Base-by-base conservation (phyloP, 345 rosid species). In the Populus pruinosa region DNA sequence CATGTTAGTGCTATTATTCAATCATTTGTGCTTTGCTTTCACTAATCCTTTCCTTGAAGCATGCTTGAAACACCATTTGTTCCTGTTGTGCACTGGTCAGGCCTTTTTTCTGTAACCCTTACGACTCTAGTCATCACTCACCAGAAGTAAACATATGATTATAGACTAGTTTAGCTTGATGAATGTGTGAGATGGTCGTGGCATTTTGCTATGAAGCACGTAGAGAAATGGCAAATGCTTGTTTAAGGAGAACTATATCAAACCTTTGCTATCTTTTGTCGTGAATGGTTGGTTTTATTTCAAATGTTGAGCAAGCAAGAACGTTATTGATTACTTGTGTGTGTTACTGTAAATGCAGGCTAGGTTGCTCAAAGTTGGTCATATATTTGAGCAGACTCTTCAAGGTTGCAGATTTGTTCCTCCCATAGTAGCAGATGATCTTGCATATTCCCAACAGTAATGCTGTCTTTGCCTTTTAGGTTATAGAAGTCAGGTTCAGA, bases 371-470 rank as follows among this genome's bases (percentile, higher is more conserved):
- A 90, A 82, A 84, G 91, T 91, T 27, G 97, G 91, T 35, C 94
- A 92, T 79, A 80, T 92, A 75, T 94, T 94, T 90, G 97, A 94
- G 90, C 96, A 94, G 84, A 94, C 98, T 43, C 91, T 91, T 47
- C 82, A 79, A 81, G 91, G 86, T 69, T 82, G 74, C 85, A 85
- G 81, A 71, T 94, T 94, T 85, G 78, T 94, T 71, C 97, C 98
- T 67, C 97, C 97, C 21, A 55, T 89, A 50, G 71, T 87, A 20
- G 79, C 81, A 31, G 82, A 78, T 29, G 76, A 18, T 72, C 53
- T 47, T 10, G 44, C 21, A 8, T 63, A 38, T 33, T 76, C 72
- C 35, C 21, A 56, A 12, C 50, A 1, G 14, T 63, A 63, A 25
- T 23, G 33, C 20, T 12, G 1, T 47, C 53, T 63, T 23, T n/a